Percentiles rank a stretch among this genome's conserved stretches.
These are phyloP conservation scores for Calonectria ilicicola DNA, from an alignment of 2,329 filamentous ascomycete genomes.

Conservation along the genomic window DNA sequence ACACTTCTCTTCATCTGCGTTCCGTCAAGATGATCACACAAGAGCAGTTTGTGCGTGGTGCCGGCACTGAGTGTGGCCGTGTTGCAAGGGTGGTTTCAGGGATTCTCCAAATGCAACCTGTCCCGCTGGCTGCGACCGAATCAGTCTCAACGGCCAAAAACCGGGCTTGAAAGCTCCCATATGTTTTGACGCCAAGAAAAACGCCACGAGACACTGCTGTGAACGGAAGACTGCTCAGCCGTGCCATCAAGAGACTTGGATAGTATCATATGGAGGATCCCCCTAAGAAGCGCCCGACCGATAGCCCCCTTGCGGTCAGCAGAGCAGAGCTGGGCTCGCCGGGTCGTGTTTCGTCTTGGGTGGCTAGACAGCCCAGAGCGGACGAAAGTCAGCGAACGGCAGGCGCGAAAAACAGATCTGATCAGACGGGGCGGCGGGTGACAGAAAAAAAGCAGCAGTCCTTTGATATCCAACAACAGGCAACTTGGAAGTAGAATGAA, in stretches of 20 bases:
- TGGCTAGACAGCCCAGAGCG: neutral
- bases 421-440: neutral
- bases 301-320: neutral
- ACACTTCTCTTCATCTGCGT: constrained; percentile 24
- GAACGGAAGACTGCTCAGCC: constrained; percentile 14
- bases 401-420: neutral
- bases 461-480: constrained; percentile 30
- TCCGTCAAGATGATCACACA: constrained; percentile 35
- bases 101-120: constrained; percentile 27
- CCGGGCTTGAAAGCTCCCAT: neutral
- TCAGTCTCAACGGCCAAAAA: constrained; percentile 11
- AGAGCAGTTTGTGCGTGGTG: constrained; percentile 25
- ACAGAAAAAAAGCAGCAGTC: constrained; percentile 21
- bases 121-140: constrained; percentile 3
- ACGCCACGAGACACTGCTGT: constrained; percentile 13
- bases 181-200: neutral
- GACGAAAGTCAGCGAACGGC: neutral
- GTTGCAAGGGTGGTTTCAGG: constrained; percentile 42
- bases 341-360: constrained; percentile 14
- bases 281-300: neutral
- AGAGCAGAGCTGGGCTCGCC: neutral
- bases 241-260: neutral
- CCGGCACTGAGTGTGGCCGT: constrained; percentile 27
- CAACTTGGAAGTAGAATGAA: constrained; percentile 36
- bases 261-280: constrained; percentile 9